Evolutionary conservation across 495 filamentous ascomycete genomes (phyloP), one percentile per base, ranked within the genome.

Genomic region (Baudoinia panamericana): DNA sequence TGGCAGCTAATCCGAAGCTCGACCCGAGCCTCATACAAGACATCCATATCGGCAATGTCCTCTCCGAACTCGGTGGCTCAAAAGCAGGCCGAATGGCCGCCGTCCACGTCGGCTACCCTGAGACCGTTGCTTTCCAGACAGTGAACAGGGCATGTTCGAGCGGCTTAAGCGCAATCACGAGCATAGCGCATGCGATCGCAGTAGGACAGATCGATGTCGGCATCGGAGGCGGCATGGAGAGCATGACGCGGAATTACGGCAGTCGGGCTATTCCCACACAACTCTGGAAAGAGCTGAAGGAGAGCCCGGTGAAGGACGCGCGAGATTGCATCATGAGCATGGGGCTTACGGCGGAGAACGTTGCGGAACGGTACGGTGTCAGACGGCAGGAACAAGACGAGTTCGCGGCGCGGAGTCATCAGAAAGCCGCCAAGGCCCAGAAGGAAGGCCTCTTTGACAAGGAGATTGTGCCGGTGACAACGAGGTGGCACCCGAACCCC

Each of bases 21-120:
- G 70, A 82, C 48, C 78, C 82, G 0, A 61, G 71, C 5, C 49
- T 64, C 13, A 77, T 95, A 46, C 67, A 88, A 52, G 87, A 93
- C 50, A 76, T 93, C 11, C 72, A 73, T 40, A 77, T 93, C 49
- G 87, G 87, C 44, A 84, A 83, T 36, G 87, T 93, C 12, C 72
- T 95, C 27, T 80, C 82, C 39, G 84, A 93, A 57, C 82, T 95
- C 18, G 87, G 87, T 39, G 86, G 86, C 41, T 76, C 75, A 39
- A 95, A 95, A 66, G 84, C 84, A 10, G 84, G 82, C 24, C 80
- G 87, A 47, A 93, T 92, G 85, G 83, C 84, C 29, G 70, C 84
- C 51, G 79, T 83, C 57, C 80, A 87, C 61, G 73, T 75, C 43
- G 83, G 84, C 24, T 82, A 80, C 57, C 74, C 84, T n/a, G 60